phyloP scores from a whole-genome alignment of 345 rosid genomes.

The Eucalyptus lansdowneana region DNA sequence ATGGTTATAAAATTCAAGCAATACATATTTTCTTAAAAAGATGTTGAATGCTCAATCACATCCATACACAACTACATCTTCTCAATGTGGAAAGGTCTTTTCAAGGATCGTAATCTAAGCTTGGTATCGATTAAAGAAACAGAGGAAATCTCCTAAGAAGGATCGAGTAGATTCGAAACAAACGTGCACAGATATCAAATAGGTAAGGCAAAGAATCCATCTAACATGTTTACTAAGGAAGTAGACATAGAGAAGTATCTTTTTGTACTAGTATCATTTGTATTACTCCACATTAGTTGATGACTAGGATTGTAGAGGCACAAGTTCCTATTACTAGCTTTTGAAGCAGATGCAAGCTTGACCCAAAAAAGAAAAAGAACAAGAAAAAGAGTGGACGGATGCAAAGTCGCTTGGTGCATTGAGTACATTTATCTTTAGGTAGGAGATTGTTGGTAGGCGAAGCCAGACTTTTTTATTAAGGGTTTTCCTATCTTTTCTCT shows the following conservation, averaged over 20 bases:
- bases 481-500: not conserved
- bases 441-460: not conserved
- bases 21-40: not conserved
- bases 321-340: not conserved
- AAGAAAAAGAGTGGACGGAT: too few species aligned
- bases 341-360: not conserved
- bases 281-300: too few species aligned
- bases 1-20: not conserved
- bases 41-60: not conserved
- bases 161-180: not conserved
- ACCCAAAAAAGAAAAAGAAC: too few species aligned
- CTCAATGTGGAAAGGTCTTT: not conserved
- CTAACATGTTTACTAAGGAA: not conserved
- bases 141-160: not conserved
- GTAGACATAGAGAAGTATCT: not conserved
- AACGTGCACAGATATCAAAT: accelerated
- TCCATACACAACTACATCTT: not conserved
- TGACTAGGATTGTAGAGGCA: not conserved
- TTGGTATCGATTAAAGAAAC: not conserved
- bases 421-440: not conserved
- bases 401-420: not conserved
- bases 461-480: not conserved
- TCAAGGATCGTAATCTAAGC: not conserved
- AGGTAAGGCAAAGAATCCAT: not conserved
- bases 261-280: not conserved